A percentile compares a stretch with the other conserved stretches of the same genome.
Evolutionary conservation across 306 rosid species (phyloP).

Genomic region (Sphenostylis stenocarpa): DNA sequence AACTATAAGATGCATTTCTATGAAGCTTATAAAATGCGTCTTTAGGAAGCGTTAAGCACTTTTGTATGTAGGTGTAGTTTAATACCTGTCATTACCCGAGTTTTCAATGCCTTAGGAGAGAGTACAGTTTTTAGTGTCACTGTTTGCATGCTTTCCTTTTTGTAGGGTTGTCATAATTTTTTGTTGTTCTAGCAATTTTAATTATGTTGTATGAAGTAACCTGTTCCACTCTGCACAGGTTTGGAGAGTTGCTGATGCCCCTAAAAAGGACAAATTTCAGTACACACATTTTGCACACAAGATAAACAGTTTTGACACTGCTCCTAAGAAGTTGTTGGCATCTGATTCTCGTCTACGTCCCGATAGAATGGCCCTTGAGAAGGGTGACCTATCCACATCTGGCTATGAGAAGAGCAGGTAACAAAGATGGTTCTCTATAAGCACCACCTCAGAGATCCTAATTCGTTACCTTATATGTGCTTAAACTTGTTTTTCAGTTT

Average conservation of each 20-base stretch:
- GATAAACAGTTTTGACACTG: slow-evolving; percentile 89
- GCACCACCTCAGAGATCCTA: neutral
- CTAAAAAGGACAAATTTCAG: slow-evolving; percentile 80
- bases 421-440: slow-evolving; percentile 3
- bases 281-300: slow-evolving; percentile 96
- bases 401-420: slow-evolving; percentile 88
- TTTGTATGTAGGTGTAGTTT: neutral
- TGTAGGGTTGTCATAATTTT: neutral
- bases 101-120: neutral
- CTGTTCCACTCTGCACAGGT: slow-evolving; percentile 60
- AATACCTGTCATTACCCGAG: neutral
- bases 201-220: neutral
- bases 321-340: slow-evolving; percentile 84
- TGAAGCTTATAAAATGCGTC: neutral
- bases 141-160: neutral
- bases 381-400: slow-evolving; percentile 77
- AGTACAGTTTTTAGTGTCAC: neutral
- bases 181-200: neutral
- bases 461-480: slow-evolving; percentile 19
- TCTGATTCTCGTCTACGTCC: slow-evolving; percentile 95
- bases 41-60: neutral
- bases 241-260: slow-evolving; percentile 79
- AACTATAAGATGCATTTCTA: neutral
- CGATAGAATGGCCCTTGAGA: slow-evolving; percentile 87
- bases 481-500: slow-evolving; percentile 46